A percentile compares a stretch with the other conserved stretches of the same genome.
Evolutionary conservation across 129 eudicot genomes (phyloP).

Genomic region (Flaveria sonorensis): DNA sequence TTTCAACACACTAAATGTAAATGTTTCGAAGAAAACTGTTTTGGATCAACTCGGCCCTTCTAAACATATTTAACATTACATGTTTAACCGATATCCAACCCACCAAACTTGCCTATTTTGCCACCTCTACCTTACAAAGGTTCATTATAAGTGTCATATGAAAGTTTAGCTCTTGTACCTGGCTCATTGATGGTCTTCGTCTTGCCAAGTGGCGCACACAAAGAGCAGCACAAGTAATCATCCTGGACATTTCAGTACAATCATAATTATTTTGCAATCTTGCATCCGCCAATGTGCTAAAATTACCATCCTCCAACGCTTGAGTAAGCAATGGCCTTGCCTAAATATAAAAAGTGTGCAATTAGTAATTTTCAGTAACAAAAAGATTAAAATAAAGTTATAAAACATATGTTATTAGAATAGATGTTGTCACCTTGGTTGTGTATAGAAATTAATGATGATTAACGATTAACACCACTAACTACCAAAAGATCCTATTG

Average conservation of each 20-base stretch:
- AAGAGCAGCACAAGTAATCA: slow-evolving; percentile 83
- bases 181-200: slow-evolving; percentile 75
- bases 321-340: slow-evolving; percentile 83
- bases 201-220: slow-evolving; percentile 85
- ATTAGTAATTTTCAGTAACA: slow-evolving; percentile 18
- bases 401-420: neutral
- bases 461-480: neutral
- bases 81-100: no score
- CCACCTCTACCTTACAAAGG: neutral
- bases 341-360: slow-evolving; percentile 30
- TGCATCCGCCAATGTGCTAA: slow-evolving; percentile 55
- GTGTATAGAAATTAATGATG: neutral
- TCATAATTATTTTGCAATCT: slow-evolving; percentile 56
- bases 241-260: slow-evolving; percentile 62
- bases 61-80: neutral
- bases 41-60: neutral
- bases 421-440: neutral
- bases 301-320: slow-evolving; percentile 61
- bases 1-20: neutral
- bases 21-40: neutral
- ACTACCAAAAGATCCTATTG: neutral
- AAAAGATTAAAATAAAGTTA: neutral
- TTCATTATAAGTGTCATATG: neutral
- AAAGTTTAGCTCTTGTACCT: slow-evolving; percentile 44
- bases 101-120: no score